Conservation (phyloP, 805 yeast genomes). For the Blastobotrys chiropterorum region DNA sequence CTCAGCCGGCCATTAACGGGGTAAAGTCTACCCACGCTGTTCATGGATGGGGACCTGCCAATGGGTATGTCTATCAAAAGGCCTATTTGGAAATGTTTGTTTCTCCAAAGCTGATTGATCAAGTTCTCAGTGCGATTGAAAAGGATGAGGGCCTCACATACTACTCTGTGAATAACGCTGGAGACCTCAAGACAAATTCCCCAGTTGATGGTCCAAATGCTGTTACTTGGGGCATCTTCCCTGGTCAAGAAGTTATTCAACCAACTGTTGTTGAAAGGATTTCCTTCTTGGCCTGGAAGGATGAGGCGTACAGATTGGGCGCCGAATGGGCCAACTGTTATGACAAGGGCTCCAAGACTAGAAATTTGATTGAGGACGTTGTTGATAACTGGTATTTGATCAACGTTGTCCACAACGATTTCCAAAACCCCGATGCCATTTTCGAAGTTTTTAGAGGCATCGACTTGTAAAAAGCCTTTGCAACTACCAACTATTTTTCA, state of each 20-base stretch:
- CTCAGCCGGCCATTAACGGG: slow-evolving; percentile 91
- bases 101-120: slow-evolving; percentile 46
- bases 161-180: slow-evolving; percentile 63
- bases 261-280: slow-evolving; percentile 92
- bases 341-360: slow-evolving; percentile 28
- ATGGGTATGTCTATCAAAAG: slow-evolving; percentile 91
- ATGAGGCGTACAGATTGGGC: slow-evolving; percentile 81
- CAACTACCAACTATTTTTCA: background rate
- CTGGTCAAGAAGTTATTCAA: slow-evolving; percentile 89
- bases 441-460: slow-evolving; percentile 27
- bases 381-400: slow-evolving; percentile 64
- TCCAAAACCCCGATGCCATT: slow-evolving; percentile 28
- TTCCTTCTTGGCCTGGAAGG: slow-evolving; percentile 95
- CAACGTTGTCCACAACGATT: slow-evolving; percentile 89
- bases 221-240: slow-evolving; percentile 98
- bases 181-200: slow-evolving; percentile 61
- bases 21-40: slow-evolving; percentile 59
- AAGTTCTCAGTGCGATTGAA: slow-evolving; percentile 43
- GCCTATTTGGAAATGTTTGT: slow-evolving; percentile 84
- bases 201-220: slow-evolving; percentile 79
- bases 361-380: slow-evolving; percentile 40
- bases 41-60: slow-evolving; percentile 93
- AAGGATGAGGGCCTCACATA: slow-evolving; percentile 55
- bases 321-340: slow-evolving; percentile 60
- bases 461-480: slow-evolving; percentile 7